Base-by-base conservation (phyloP, 352 stramenopile genomes). In the Globisporangium nagaii region DNA sequence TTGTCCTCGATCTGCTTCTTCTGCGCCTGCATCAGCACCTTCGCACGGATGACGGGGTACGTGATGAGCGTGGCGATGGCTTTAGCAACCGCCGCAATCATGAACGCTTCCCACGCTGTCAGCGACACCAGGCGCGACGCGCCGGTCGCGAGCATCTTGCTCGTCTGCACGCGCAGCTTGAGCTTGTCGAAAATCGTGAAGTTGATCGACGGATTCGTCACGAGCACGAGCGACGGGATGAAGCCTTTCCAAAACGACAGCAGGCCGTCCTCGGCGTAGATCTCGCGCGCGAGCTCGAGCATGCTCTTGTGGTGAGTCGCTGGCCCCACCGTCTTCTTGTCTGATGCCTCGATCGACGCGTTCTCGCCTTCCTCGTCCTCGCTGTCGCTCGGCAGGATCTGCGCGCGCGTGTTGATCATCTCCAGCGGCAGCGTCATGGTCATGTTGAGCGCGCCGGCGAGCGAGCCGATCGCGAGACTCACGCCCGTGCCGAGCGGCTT, bases 191-290 rank as follows among this genome's bases (percentile, higher is more conserved):
- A 96, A 42, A 91, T 73, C 17, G 86, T 93, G 58, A 89, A 96
- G 67, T 95, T 94, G 64, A 96, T 96, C 30, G 84, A 88, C 27
- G 86, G 86, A 62, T 96, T 96, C 64, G 70, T 90, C 20, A 90
- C 85, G 45, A 96, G 76, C 56, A 96, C 75, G 27, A 96, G 65
- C n/a, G 84, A 93, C 45, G 86, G 84, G 20, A 94, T 63, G 52
- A 88, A 90, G n/a, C 86, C 86, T 37, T 92, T 89, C 86, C 86
- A 96, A 61, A 96, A 93, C 12, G 84, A 84, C 35, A 73, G 53
- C 13, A 90, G 53, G 6, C 81, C 81, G 49, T 88, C 63, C 46
- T 90, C 79, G 19, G 68, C 71, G 60, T 88, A 90, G 43, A 92
- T 87, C 55, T 82, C 74, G 44, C 68, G 69, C 41, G 56, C 56